These are phyloP conservation scores for Diphasiastrum complanatum DNA, from an alignment of 83 land plant species.

Conservation along the genomic window DNA sequence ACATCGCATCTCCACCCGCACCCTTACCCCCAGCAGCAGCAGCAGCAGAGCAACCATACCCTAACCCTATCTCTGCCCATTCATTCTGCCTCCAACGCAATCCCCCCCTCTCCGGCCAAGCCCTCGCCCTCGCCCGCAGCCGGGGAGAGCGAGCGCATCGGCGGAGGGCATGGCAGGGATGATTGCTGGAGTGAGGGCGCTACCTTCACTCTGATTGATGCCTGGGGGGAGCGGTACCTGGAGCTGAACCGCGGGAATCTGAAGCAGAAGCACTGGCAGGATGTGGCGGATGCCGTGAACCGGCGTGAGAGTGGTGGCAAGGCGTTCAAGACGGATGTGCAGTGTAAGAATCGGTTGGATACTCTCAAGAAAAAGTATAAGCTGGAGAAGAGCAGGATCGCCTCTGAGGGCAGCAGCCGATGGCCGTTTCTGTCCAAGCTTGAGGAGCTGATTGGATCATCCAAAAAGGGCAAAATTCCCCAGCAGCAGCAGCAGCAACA, in stretches of 20 bases:
- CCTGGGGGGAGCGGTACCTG: constrained; percentile 61
- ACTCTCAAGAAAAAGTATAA: constrained; percentile 80
- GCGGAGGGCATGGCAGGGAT: constrained; percentile 21
- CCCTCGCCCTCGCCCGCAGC: too few species aligned
- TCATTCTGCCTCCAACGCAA: too few species aligned
- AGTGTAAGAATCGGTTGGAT: constrained; percentile 82
- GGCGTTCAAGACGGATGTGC: constrained; percentile 50
- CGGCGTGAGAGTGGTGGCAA: constrained; percentile 31
- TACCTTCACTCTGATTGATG: constrained; percentile 48
- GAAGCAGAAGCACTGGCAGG: constrained; percentile 70
- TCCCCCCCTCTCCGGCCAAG: too few species aligned
- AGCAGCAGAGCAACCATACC: too few species aligned
- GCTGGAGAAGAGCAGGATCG: constrained; percentile 50
- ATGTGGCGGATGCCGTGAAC: constrained; percentile 62
- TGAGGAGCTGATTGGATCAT: constrained; percentile 39
- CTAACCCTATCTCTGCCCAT: too few species aligned
- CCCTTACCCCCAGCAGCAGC: too few species aligned
- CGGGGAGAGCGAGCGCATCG: background rate
- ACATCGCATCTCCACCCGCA: too few species aligned
- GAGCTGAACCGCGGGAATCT: constrained; percentile 63
- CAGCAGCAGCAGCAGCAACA: too few species aligned
- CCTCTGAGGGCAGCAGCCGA: constrained; percentile 17
- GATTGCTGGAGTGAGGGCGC: constrained; percentile 67
- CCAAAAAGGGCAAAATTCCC: constrained; percentile 13
- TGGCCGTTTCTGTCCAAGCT: constrained; percentile 51